Conservation (phyloP, 78 protist species). For the Monosiga brevicollis region DNA sequence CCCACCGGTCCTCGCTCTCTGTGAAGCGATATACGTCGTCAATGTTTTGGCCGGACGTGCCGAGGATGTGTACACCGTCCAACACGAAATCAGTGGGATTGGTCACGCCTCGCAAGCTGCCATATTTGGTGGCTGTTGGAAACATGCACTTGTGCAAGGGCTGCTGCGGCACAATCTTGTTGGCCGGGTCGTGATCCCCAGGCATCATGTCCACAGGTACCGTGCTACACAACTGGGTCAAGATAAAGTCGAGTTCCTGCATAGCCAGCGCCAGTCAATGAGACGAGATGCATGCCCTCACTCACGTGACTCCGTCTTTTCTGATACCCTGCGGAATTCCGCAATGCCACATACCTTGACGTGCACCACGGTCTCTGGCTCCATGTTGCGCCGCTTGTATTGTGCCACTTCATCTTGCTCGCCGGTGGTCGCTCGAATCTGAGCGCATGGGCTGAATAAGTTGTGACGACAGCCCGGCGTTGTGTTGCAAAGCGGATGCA, state of each 20-base stretch:
- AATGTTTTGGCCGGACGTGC: conserved; percentile 19
- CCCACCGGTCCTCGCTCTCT: background rate
- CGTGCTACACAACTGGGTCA: background rate
- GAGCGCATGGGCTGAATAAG: background rate
- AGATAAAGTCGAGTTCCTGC: background rate
- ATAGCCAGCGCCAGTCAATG: no score
- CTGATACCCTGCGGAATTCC: no score
- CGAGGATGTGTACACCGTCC: background rate
- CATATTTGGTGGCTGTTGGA: background rate
- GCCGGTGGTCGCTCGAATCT: background rate
- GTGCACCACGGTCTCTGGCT: background rate
- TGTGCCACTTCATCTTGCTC: background rate
- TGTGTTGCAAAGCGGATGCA: no score
- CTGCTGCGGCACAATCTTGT: conserved; percentile 37
- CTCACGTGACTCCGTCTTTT: no score
- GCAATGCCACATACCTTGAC: background rate
- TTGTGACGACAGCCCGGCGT: background rate
- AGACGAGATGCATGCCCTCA: no score
- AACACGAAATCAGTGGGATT: conserved; percentile 19
- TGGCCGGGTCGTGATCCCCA: conserved; percentile 29
- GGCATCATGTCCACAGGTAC: conserved; percentile 48
- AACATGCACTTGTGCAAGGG: conserved; percentile 23
- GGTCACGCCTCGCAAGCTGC: background rate
- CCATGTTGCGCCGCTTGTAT: background rate
- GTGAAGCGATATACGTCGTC: background rate